Evolutionary conservation across 129 eudicot genomes (phyloP).

Genomic region (Lactuca sativa): DNA sequence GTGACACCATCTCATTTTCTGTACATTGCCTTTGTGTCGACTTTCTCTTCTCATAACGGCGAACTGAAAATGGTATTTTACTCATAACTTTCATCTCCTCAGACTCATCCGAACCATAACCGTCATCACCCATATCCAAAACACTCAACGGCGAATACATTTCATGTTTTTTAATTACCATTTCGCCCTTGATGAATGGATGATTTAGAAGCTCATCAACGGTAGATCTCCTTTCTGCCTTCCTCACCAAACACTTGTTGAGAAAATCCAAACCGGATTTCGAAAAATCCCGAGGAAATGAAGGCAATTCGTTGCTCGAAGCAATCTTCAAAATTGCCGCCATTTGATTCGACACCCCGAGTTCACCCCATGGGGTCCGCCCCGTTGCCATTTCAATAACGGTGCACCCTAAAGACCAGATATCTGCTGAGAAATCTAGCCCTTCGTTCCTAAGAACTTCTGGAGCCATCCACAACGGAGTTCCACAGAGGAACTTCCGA

Average conservation of each 20-base stretch:
- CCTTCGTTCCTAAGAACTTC: slow-evolving; percentile 60
- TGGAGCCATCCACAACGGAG: slow-evolving; percentile 91
- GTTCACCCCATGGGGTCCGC: slow-evolving; percentile 51
- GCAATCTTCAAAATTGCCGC: slow-evolving; percentile 57
- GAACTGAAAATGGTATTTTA: slow-evolving; percentile 37
- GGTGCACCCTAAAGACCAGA: slow-evolving; percentile 87
- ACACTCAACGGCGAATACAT: slow-evolving; percentile 58
- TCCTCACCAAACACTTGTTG: slow-evolving; percentile 53
- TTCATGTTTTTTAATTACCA: slow-evolving; percentile 3
- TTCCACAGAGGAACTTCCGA: slow-evolving; percentile 43
- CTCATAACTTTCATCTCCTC: slow-evolving; percentile 24
- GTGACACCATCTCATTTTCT: slow-evolving; percentile 32
- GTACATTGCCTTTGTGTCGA: slow-evolving; percentile 22
- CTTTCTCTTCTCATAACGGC: slow-evolving; percentile 22
- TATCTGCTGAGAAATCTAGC: slow-evolving; percentile 53
- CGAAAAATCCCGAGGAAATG: slow-evolving; percentile 46
- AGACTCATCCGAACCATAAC: slow-evolving; percentile 28
- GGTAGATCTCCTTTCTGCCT: slow-evolving; percentile 45
- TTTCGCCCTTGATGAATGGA: slow-evolving; percentile 48
- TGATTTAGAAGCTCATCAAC: slow-evolving; percentile 49
- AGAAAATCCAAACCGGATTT: slow-evolving; percentile 62
- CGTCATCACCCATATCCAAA: slow-evolving; percentile 40
- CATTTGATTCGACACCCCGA: slow-evolving; percentile 39
- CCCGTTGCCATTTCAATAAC: slow-evolving; percentile 84
- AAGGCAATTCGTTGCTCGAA: slow-evolving; percentile 41